Base-by-base conservation (phyloP, 2,329 filamentous ascomycete genomes). In the Scedosporium aurantiacum region DNA sequence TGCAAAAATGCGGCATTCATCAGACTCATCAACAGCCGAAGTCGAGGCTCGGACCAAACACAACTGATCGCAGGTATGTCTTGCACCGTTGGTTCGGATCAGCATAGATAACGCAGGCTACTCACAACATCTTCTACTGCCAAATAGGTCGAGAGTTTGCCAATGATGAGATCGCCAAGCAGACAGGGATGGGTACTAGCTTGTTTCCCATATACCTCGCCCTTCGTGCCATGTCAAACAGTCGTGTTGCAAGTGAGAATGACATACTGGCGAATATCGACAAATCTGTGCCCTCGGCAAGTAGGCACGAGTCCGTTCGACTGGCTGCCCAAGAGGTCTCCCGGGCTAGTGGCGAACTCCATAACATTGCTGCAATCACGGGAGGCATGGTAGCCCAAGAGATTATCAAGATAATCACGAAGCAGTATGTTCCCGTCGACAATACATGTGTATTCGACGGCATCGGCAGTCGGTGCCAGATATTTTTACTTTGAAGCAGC, bases 341-440 rank as follows among this genome's bases (percentile, higher is more conserved):
- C 40, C 85, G 95, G 63, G 89, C 84, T 57, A 90, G 90, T 28
- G 89, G 86, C 60, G 95, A 99, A 72, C 77, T 99, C 63, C 94
- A 99, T 76, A 97, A 97, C 71, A 89, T 95, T 61, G 89, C 92
- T 37, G 87, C 92, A 27, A 76, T 96, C 61, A 88, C 87, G 1
- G 95, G 94, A 32, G 95, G 94, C 2, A 88, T 99, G 78, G 88
- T 95, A 57, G 91, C 93, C n/a, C 95, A 99, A 74, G 94, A 99
- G 76, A 84, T 93, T 64, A 95, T 99, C 76, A 99, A 99, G 72
- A 83, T 93, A 62, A 82, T 89, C 67, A 89, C 86, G 12, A 85
- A 84, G 69, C 86, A 89, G 75, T 89, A 89, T 73, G 78, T 88
- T 52, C 85, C 86, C 25, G 82, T 88, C 65, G 85, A 89, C 67